A percentile compares a stretch with the other conserved stretches of the same genome.
Conservation (phyloP, 768 basidiomycete species). For the Psilocybe cyanescens region DNA sequence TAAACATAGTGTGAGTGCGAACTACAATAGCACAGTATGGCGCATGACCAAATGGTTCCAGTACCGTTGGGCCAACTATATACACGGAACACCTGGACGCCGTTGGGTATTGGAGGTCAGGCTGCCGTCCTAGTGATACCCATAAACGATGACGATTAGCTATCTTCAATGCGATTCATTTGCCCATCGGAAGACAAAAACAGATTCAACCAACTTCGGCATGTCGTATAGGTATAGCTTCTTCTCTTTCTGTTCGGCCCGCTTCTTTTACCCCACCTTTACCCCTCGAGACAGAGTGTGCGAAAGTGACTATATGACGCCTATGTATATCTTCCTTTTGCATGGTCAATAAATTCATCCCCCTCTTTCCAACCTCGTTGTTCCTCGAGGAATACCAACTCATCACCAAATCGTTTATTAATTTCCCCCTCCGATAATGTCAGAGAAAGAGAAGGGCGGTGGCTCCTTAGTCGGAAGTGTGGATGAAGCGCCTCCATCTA, state of each 20-base stretch:
- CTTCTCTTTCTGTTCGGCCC: constrained; percentile 1
- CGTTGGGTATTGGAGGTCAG: not conserved
- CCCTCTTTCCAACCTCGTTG: not conserved
- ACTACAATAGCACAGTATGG: not conserved
- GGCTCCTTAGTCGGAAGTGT: constrained; percentile 3
- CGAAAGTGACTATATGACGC: constrained; percentile 5
- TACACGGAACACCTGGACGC: not conserved
- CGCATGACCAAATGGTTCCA: not conserved
- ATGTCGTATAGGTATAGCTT: not conserved
- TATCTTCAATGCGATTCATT: not conserved
- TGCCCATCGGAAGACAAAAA: not conserved
- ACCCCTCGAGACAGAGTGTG: constrained; percentile 8
- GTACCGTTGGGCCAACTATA: not conserved
- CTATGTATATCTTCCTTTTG: not conserved
- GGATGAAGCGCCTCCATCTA: not conserved
- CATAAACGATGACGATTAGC: not conserved
- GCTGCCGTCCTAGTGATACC: not conserved
- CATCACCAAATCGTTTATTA: not conserved
- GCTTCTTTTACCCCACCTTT: constrained; percentile 7
- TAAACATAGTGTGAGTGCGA: constrained; percentile 4
- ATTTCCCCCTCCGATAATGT: constrained; percentile 9
- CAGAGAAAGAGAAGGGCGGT: constrained; percentile 19
- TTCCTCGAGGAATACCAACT: not conserved
- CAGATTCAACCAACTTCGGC: not conserved
- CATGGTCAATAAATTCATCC: constrained; percentile 16